Evolutionary conservation across 805 yeast genomes (phyloP).

Genomic region (Metschnikowia reukaufii): DNA sequence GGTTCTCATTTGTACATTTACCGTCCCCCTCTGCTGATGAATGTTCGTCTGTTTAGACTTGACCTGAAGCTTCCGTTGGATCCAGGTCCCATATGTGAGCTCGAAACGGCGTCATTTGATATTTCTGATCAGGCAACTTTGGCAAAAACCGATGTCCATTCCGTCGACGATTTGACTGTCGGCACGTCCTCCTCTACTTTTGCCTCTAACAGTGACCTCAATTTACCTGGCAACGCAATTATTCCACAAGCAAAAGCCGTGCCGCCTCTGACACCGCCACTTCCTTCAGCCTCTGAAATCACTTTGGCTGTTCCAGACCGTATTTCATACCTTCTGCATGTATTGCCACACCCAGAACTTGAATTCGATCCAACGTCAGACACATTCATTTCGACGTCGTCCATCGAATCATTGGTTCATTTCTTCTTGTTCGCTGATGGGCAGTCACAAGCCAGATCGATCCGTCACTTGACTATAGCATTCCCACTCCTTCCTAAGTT

Average conservation of each 20-base stretch:
- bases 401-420: constrained; percentile 76
- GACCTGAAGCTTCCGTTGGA: constrained; percentile 1
- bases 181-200: constrained; percentile 5
- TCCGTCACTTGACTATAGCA: constrained; percentile 22
- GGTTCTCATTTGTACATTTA: constrained; percentile 67
- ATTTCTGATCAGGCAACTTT: constrained; percentile 1
- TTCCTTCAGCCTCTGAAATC: not conserved
- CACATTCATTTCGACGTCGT: constrained; percentile 43
- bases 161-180: constrained; percentile 3
- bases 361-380: constrained; percentile 44
- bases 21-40: constrained; percentile 23
- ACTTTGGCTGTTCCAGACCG: not conserved
- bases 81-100: not conserved
- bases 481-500: constrained; percentile 40
- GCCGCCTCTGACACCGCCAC: not conserved
- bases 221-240: not conserved
- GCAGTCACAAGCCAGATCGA: constrained; percentile 14
- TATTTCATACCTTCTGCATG: constrained; percentile 27
- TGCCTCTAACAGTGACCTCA: constrained; percentile 5
- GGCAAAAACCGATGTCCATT: constrained; percentile 2
- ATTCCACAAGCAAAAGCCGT: not conserved
- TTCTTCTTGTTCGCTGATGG: constrained; percentile 47
- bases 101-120: constrained; percentile 1
- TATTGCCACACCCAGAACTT: constrained; percentile 39
- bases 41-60: constrained; percentile 18